Conservation (phyloP, 2,329 filamentous ascomycete genomes). For the Tolypocladium inflatum region DNA sequence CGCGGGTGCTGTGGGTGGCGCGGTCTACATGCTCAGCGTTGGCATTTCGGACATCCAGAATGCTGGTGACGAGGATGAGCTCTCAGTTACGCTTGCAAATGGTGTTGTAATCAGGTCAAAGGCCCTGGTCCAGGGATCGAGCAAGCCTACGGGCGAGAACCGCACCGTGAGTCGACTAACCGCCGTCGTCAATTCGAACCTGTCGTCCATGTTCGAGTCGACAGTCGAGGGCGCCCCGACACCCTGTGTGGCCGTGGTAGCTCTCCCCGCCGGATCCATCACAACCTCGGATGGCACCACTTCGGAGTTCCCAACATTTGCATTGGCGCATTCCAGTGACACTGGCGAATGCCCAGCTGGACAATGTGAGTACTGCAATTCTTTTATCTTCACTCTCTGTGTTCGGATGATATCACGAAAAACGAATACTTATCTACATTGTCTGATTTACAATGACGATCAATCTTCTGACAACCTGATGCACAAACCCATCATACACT, state of each 20-base stretch:
- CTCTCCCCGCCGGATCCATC: conserved; percentile 49
- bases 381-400: conserved; percentile 22
- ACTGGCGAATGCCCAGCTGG: conserved; percentile 82
- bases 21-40: conserved; percentile 76
- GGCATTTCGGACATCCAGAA: conserved; percentile 38
- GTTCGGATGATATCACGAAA: conserved; percentile 70
- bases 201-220: conserved; percentile 58
- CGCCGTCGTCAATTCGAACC: conserved; percentile 56
- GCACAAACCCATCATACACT: conserved; percentile 22
- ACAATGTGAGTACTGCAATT: conserved; percentile 66
- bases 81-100: conserved; percentile 45
- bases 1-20: conserved; percentile 82
- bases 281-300: conserved; percentile 16
- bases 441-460: conserved; percentile 91
- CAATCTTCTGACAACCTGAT: conserved; percentile 86
- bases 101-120: conserved; percentile 47
- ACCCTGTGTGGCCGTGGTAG: conserved; percentile 64
- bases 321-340: conserved; percentile 73
- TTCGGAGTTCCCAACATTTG: conserved; percentile 41
- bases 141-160: conserved; percentile 14
- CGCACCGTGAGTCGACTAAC: conserved; percentile 50
- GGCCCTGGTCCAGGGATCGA: conserved; percentile 37
- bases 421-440: conserved; percentile 99
- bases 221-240: conserved; percentile 65
- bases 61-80: conserved; percentile 11